A percentile compares a stretch with the other conserved stretches of the same genome.
phyloP scores from a whole-genome alignment of 306 rosid genomes.

The Rubus idaeus region DNA sequence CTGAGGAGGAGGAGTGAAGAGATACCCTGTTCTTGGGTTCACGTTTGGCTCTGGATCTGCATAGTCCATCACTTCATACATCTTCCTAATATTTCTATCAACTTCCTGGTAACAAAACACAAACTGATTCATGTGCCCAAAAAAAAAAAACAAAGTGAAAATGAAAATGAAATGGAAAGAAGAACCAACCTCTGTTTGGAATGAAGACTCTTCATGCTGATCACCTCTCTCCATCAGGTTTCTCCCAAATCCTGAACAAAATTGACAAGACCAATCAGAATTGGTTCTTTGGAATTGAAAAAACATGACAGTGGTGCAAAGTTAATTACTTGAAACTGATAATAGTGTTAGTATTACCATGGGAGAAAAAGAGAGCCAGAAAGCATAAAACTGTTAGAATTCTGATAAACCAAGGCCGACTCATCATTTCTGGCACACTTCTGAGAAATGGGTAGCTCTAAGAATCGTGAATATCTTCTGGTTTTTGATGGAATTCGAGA shows the following conservation, averaged over 20 bases:
- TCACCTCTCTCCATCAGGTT: constrained; percentile 33
- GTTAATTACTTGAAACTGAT: too few relatives aligned
- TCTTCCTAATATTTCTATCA: constrained; percentile 14
- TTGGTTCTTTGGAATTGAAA: background rate
- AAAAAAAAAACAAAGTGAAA: background rate
- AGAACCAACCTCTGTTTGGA: constrained; percentile 28
- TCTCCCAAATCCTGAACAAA: constrained; percentile 50
- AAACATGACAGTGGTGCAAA: background rate
- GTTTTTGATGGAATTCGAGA: background rate
- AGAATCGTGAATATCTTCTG: constrained; percentile 12
- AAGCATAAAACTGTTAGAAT: constrained; percentile 47
- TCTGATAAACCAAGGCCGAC: constrained; percentile 40
- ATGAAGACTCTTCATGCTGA: constrained; percentile 19
- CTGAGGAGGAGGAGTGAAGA: constrained; percentile 42
- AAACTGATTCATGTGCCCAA: background rate
- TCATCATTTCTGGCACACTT: constrained; percentile 39
- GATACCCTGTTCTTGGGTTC: constrained; percentile 56
- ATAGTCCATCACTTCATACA: constrained; percentile 55
- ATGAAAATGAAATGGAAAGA: too few relatives aligned
- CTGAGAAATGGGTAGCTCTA: constrained; percentile 30
- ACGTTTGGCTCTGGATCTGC: constrained; percentile 68
- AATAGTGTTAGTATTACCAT: constrained; percentile 33
- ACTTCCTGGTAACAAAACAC: constrained; percentile 36
- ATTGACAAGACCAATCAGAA: constrained; percentile 3
- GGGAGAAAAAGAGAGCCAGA: constrained; percentile 47